These are phyloP conservation scores for Arachis hypogaea DNA, from an alignment of 306 rosid species.

Conservation along the genomic window DNA sequence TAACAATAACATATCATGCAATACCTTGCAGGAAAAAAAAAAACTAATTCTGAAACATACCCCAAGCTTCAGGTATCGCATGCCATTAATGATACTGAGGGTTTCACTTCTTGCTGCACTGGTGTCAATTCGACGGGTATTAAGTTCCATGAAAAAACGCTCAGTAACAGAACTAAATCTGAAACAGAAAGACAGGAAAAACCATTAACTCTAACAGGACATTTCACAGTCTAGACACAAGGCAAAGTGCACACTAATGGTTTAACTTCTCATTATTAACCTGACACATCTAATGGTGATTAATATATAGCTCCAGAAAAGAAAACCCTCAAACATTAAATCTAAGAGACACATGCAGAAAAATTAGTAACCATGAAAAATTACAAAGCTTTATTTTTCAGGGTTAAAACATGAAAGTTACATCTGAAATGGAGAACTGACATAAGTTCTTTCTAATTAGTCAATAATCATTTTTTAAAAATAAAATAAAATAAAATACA, in stretches of 20 bases:
- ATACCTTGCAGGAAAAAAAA: constrained; percentile 36
- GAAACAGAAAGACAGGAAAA: constrained; percentile 41
- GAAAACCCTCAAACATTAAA: constrained; percentile 25
- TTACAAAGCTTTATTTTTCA: background rate
- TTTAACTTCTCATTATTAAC: constrained; percentile 20
- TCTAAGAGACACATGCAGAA: constrained; percentile 19
- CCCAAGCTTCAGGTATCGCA: constrained; percentile 99
- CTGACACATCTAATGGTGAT: constrained; percentile 32
- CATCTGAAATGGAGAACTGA: constrained; percentile 31
- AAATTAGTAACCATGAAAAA: constrained; percentile 27
- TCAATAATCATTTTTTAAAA: background rate
- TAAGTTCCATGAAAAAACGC: constrained; percentile 98
- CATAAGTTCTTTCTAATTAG: constrained; percentile 30
- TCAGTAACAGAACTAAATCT: constrained; percentile 99
- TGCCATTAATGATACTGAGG: constrained; percentile 93
- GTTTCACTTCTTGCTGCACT: constrained; percentile 95
- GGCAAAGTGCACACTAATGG: constrained; percentile 5
- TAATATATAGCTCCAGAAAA: constrained; percentile 22
- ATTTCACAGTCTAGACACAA: background rate
- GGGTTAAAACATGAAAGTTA: constrained; percentile 29
- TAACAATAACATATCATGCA: constrained; percentile 37
- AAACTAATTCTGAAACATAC: constrained; percentile 53
- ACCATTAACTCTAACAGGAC: constrained; percentile 34
- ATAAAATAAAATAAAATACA: too few species aligned
- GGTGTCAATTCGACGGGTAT: constrained; percentile 85